Evolutionary conservation across 495 filamentous ascomycete genomes (phyloP).

Genomic region (Gamarada debralockiae): DNA sequence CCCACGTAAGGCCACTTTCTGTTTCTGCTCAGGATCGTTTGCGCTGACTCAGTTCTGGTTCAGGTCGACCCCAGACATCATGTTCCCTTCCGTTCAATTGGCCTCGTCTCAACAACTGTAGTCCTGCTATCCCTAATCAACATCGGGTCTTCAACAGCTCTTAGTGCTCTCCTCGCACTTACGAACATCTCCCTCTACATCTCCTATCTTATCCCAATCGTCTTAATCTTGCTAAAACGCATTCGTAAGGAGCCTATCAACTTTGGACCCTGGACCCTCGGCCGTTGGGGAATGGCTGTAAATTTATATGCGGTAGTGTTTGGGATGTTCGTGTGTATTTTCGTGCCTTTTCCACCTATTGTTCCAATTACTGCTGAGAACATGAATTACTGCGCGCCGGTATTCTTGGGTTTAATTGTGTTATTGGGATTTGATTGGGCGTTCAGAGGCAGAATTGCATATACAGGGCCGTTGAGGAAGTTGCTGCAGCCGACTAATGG

Average conservation of each 20-base stretch:
- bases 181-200: constrained; percentile 37
- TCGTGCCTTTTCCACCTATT: constrained; percentile 37
- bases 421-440: background rate
- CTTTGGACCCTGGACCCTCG: constrained; percentile 31
- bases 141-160: constrained; percentile 51
- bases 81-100: constrained; percentile 52
- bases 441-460: background rate
- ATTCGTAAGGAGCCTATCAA: constrained; percentile 30
- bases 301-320: constrained; percentile 32
- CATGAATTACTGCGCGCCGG: constrained; percentile 44
- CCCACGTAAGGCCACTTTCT: constrained; percentile 3
- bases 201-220: constrained; percentile 41
- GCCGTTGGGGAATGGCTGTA: constrained; percentile 26
- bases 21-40: background rate
- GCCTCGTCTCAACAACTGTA: constrained; percentile 41
- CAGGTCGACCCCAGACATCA: constrained; percentile 35
- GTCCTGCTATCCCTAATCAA: constrained; percentile 57
- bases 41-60: constrained; percentile 15
- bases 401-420: constrained; percentile 21
- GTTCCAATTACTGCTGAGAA: constrained; percentile 28
- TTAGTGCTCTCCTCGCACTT: constrained; percentile 52
- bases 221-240: constrained; percentile 26
- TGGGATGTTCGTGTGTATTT: constrained; percentile 30
- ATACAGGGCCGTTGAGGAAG: background rate
- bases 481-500: background rate